Conservation (phyloP, 2,329 filamentous ascomycete species). For the Aspergillus hiratsukae region DNA sequence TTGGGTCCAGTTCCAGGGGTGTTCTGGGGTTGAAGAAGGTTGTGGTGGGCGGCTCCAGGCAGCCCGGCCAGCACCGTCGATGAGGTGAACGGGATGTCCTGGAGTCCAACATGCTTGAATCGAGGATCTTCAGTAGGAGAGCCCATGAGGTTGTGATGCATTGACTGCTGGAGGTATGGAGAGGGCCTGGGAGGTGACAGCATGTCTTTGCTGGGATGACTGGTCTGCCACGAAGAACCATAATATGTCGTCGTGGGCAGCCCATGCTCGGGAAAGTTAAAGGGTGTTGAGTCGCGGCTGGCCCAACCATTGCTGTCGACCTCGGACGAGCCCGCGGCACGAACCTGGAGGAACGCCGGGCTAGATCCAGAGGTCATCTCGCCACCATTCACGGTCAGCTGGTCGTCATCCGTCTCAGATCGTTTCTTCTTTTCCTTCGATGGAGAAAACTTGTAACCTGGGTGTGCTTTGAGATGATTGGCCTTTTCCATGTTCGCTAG, state of each 20-base stretch:
- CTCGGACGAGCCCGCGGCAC: conserved; percentile 24
- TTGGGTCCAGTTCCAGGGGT: conserved; percentile 21
- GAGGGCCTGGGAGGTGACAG: conserved; percentile 44
- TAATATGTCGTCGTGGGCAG: conserved; percentile 30
- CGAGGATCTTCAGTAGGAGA: conserved; percentile 42
- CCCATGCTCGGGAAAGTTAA: conserved; percentile 23
- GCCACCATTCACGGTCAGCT: conserved; percentile 31
- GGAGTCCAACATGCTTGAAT: conserved; percentile 35
- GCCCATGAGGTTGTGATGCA: conserved; percentile 40
- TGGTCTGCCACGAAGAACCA: conserved; percentile 49
- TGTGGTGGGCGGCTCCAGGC: conserved; percentile 40
- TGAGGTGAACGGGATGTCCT: conserved; percentile 27
- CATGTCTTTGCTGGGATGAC: conserved; percentile 47
- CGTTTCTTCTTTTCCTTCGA: conserved; percentile 55
- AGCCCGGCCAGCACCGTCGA: conserved; percentile 39
- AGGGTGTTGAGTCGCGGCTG: conserved; percentile 34
- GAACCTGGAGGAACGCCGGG: conserved; percentile 18
- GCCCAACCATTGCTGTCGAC: conserved; percentile 21
- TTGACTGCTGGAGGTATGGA: conserved; percentile 50
- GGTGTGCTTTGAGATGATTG: conserved; percentile 81
- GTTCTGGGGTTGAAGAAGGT: conserved; percentile 37
- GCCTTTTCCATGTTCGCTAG: conserved; percentile 75
- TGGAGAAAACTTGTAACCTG: conserved; percentile 90
- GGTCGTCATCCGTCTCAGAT: conserved; percentile 39
- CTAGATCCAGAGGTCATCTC: conserved; percentile 15